Conservation (phyloP, 441 rosid species). For the Mallotus repandus region DNA sequence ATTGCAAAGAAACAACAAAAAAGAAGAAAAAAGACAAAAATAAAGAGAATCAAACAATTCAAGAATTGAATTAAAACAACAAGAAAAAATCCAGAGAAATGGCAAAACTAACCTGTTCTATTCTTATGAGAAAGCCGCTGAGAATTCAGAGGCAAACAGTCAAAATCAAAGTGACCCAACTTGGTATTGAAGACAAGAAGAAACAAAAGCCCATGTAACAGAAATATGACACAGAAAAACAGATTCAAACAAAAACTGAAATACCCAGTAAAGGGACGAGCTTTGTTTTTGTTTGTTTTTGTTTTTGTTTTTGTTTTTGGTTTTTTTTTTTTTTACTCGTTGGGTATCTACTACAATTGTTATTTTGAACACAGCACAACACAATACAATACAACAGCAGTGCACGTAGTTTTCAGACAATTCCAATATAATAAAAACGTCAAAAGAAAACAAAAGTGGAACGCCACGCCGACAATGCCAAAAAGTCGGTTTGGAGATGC, state of each 20-base stretch:
- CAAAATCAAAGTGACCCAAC: slow-evolving; percentile 23
- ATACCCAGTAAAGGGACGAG: slow-evolving; percentile 3
- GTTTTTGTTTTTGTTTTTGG: neutral
- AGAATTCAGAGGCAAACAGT: slow-evolving; percentile 20
- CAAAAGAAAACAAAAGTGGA: slow-evolving; percentile 15
- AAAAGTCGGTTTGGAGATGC: slow-evolving; percentile 45
- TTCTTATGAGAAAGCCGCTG: slow-evolving; percentile 18
- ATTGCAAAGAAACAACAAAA: neutral
- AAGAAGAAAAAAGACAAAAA: neutral
- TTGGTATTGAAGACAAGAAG: slow-evolving; percentile 23
- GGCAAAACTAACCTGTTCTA: slow-evolving; percentile 29
- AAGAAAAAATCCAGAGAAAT: neutral
- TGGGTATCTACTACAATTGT: too few species aligned
- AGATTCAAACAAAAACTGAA: slow-evolving; percentile 3
- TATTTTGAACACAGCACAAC: slow-evolving; percentile 2
- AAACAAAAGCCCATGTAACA: slow-evolving; percentile 17
- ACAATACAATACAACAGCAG: slow-evolving; percentile 19
- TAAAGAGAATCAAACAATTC: neutral
- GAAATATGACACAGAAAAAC: slow-evolving; percentile 2
- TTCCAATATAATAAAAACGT: slow-evolving; percentile 7
- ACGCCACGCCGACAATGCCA: slow-evolving; percentile 37
- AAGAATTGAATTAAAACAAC: slow-evolving; percentile 5
- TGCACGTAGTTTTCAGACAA: slow-evolving; percentile 43
- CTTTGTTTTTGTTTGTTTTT: neutral
- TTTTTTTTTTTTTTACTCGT: too few species aligned